These are phyloP conservation scores for Breviolum minutum DNA, from an alignment of 73 alveolate species.

Conservation along the genomic window DNA sequence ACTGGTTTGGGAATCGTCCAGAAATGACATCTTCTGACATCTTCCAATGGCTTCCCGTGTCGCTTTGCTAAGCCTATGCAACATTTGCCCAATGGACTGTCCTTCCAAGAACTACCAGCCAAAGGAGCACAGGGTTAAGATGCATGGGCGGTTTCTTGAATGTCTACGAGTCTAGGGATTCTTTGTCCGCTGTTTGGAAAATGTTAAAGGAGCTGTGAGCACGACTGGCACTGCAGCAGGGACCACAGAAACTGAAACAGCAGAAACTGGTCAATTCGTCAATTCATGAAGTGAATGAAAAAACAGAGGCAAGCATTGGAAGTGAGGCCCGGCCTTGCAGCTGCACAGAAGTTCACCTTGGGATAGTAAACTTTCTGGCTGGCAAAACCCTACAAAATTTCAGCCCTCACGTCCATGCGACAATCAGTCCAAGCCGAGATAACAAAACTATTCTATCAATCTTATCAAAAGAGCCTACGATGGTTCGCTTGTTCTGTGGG, in stretches of 20 bases:
- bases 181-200: neutral
- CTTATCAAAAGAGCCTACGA: too few species aligned
- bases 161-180: too few species aligned
- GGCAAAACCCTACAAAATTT: too few species aligned
- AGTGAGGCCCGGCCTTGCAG: neutral
- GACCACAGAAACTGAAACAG: neutral
- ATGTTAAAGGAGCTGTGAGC: neutral
- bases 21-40: too few species aligned
- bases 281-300: neutral
- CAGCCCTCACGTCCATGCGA: too few species aligned
- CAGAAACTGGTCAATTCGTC: too few species aligned
- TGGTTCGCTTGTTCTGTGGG: too few species aligned
- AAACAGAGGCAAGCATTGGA: neutral
- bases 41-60: neutral
- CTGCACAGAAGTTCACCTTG: neutral
- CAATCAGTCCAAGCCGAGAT: too few species aligned
- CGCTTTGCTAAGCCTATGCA: constrained; percentile 4
- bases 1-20: too few species aligned
- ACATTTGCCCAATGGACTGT: constrained; percentile 14
- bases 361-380: too few species aligned
- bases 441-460: too few species aligned
- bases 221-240: neutral
- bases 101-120: constrained; percentile 71
- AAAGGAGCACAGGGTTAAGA: neutral
- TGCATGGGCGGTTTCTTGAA: neutral